Base-by-base conservation (phyloP, 306 rosid species). In the Inga laurina region DNA sequence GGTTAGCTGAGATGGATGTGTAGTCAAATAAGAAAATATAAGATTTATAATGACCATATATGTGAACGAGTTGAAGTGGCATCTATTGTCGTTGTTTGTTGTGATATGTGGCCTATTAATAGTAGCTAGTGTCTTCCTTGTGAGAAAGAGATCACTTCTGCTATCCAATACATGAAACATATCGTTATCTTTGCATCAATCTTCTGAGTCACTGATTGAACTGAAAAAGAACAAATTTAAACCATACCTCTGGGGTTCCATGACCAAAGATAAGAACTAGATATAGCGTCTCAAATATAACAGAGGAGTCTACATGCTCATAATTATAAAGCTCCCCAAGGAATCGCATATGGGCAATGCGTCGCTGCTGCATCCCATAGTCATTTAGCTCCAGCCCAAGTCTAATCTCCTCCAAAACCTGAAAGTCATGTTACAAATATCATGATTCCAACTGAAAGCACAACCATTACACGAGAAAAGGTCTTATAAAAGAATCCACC, bases 331-430 rank as follows among this genome's bases (percentile, higher is more conserved):
- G 92, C 86, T 97, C 99, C 84, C 99, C 99, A 72, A 97, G 81
- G 87, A 97, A 96, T 77, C 99, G 88, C 99, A 96, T 96, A 86
- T 92, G 91, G 32, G 99, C 97, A 85, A 97, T 82, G 79, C 98
- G 95, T 77, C 91, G 91, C 84, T 97, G 99, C 87, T 97, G 99
- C 98, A 94, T 91, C 86, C 98, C 98, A 82, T 97, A 92, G 79
- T 97, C 98, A 87, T 97, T 97, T 81, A 90, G 75, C 76, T 97
- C 99, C 19, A 97, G 91, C 71, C 99, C 99, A 89, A 94, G 82
- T 88, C 97, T 90, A 87, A 97, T 94, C 90, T 97, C 99, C 93
- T 97, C 99, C 88, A 97, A 83, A 85, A 94, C 99, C 99, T 97
- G 92, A 83, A 85, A 84, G 78, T 49, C 79, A 75, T 56, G 76